Conservation (phyloP, 495 filamentous ascomycete genomes). For the Aspergillus sclerotiicarbonarius region DNA sequence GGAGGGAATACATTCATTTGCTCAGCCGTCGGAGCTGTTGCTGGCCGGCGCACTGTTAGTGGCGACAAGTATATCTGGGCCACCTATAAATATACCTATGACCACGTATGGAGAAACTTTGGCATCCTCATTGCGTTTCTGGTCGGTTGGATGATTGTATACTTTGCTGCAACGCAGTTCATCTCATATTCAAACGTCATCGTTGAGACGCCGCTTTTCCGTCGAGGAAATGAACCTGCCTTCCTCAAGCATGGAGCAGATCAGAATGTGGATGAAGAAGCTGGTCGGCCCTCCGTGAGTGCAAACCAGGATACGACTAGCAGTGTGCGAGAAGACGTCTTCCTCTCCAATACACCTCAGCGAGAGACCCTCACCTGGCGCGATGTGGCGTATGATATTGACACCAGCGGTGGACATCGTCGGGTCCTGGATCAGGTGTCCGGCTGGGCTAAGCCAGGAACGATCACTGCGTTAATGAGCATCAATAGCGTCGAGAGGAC, state of each 20-base stretch:
- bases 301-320: conserved; percentile 14
- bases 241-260: conserved; percentile 43
- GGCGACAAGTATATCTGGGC: conserved; percentile 46
- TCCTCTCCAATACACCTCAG: conserved; percentile 39
- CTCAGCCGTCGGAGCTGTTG: conserved; percentile 44
- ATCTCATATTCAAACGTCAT: conserved; percentile 31
- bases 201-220: conserved; percentile 36
- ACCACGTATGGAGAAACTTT: conserved; percentile 59
- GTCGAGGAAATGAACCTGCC: conserved; percentile 31
- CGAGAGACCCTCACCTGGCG: conserved; percentile 72
- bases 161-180: conserved; percentile 38
- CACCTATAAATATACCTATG: conserved; percentile 46
- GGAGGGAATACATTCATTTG: conserved; percentile 31
- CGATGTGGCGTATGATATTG: conserved; percentile 66
- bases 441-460: conserved; percentile 66
- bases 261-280: conserved; percentile 29
- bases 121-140: conserved; percentile 55
- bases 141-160: conserved; percentile 53
- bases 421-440: conserved; percentile 60
- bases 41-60: conserved; percentile 40
- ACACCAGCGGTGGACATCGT: conserved; percentile 54
- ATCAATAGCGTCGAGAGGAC: conserved; percentile 65
- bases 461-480: conserved; percentile 64
- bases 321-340: conserved; percentile 33
- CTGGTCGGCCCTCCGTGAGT: conserved; percentile 2